Evolutionary conservation across 306 rosid genomes (phyloP).

Genomic region (Vigna trinervia): DNA sequence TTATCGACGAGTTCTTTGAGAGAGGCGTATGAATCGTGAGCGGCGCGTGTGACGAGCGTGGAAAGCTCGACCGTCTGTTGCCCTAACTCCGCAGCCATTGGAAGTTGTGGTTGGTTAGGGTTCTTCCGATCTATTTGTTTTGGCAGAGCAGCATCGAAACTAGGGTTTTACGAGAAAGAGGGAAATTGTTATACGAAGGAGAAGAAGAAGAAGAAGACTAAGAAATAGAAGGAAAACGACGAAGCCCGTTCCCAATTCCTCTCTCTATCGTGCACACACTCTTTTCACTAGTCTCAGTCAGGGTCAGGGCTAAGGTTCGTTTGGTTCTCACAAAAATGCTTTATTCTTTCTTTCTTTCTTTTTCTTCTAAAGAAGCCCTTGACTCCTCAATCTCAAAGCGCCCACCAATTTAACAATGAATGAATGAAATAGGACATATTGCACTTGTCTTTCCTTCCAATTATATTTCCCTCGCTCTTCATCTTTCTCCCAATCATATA

Average conservation of each 20-base stretch:
- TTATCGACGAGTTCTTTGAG: constrained; percentile 89
- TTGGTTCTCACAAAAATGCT: background rate
- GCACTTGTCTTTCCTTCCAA: background rate
- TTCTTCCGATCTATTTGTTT: constrained; percentile 42
- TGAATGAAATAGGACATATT: background rate
- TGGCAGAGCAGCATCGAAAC: constrained; percentile 28
- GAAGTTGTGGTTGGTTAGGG: background rate
- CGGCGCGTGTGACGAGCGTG: constrained; percentile 75
- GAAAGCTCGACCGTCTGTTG: constrained; percentile 95
- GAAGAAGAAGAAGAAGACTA: background rate
- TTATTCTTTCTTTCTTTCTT: background rate
- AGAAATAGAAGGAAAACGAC: background rate
- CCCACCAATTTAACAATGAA: background rate
- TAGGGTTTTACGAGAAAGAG: constrained; percentile 40
- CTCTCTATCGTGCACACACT: background rate
- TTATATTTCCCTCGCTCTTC: background rate
- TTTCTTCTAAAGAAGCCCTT: background rate
- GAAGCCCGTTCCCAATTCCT: background rate
- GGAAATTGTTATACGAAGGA: background rate
- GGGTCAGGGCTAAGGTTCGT: constrained; percentile 2
- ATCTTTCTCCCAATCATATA: background rate
- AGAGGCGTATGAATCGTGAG: constrained; percentile 78
- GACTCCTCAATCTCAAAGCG: background rate
- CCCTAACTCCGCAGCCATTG: constrained; percentile 93
- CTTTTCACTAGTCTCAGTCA: background rate